Evolutionary conservation across 2,329 filamentous ascomycete species (phyloP).

Genomic region (Stylonectria norvegica): DNA sequence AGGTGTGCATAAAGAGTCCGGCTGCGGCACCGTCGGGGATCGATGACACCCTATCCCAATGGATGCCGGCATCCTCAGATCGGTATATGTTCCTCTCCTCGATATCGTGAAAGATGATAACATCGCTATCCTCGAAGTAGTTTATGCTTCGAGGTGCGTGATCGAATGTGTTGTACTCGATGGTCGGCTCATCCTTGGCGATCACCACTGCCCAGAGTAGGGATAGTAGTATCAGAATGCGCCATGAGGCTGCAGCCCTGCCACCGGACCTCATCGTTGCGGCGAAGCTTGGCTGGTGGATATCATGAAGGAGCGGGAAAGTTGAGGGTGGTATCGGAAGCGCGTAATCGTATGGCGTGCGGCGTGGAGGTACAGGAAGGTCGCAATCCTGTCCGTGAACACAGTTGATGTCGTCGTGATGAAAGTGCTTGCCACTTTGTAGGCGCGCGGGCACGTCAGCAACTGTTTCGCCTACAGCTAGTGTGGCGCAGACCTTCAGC

Average conservation of each 20-base stretch:
- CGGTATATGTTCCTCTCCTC: constrained; percentile 65
- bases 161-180: constrained; percentile 64
- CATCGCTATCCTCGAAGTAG: constrained; percentile 89
- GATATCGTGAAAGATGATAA: constrained; percentile 70
- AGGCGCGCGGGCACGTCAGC: constrained; percentile 24
- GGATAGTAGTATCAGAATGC: constrained; percentile 53
- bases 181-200: constrained; percentile 64
- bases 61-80: constrained; percentile 75
- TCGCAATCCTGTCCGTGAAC: constrained; percentile 8
- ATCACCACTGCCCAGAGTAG: constrained; percentile 38
- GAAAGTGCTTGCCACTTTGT: constrained; percentile 26
- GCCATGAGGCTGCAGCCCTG: constrained; percentile 46
- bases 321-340: constrained; percentile 9
- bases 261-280: constrained; percentile 55
- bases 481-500: constrained; percentile 20
- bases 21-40: constrained; percentile 61
- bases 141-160: constrained; percentile 66
- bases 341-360: constrained; percentile 2
- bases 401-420: constrained; percentile 1
- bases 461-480: constrained; percentile 19
- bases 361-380: constrained; percentile 2
- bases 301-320: constrained; percentile 41
- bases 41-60: constrained; percentile 65
- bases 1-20: constrained; percentile 72
- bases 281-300: constrained; percentile 28